Evolutionary conservation across 805 yeast genomes (phyloP), one percentile per base, ranked within the genome.

Genomic region (Sugiyamaella qingdaonensis): DNA sequence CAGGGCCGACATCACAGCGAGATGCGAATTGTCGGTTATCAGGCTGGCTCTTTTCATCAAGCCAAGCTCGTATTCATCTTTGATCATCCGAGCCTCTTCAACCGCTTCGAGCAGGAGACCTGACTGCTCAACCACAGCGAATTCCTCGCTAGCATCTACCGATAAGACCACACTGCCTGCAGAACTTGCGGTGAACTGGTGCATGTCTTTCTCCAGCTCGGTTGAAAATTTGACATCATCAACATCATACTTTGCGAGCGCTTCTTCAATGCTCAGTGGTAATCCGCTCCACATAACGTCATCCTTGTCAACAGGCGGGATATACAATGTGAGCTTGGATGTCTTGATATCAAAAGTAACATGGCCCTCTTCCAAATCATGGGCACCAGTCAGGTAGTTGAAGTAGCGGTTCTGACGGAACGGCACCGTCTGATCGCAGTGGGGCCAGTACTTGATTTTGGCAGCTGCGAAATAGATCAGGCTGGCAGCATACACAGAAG

Each of bases 241-340:
- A 31, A 89, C 91, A 63, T 92, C 96, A 61, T 71, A 92, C 56
- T 74, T 76, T 18, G 73, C 65, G 47, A 68, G 51, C 0, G 97
- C 97, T 16, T 85, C 83, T 46, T 84, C 84, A 2, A 76, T 58
- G 37, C 80, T 72, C 49, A 88, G 58, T 4, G 99, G 99, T 69
- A 85, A 64, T 0, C 99, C 99, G 54, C 94, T 84, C 99, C 99
- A 92, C 89, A 94, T 86, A 41, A 92, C 86, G 65, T 88, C 97
- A 43, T 94, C 98, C 42, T 78, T 71, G 64, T 90, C 96, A 37
- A 92, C 76, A 50, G 86, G 79, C 0, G 98, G 97, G 49, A 94
- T 73, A 64, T 86, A 92, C 24, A 92, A 72, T 0, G 84, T 81
- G 56, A 89, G 74, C 50, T 80, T 76, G 43, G 84, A 88, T 5